phyloP scores from a whole-genome alignment of 75 land plant genomes.

The Adiantum capillusveneris region DNA sequence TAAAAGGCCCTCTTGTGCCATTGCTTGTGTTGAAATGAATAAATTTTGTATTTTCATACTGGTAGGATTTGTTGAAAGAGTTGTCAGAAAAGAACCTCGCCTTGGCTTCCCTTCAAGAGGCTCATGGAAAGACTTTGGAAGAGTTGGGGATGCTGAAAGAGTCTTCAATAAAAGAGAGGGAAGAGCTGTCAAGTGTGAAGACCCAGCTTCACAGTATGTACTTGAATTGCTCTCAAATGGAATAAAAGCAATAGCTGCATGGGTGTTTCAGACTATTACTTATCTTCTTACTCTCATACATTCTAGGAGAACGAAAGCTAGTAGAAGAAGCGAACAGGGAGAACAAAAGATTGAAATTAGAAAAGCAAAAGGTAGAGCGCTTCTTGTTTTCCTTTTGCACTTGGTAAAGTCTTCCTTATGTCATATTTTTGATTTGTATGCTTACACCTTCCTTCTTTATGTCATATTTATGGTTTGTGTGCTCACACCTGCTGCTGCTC shows the following conservation, averaged over 20 bases:
- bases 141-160: conserved; percentile 10
- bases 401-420: no score
- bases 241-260: neutral
- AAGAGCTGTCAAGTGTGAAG: conserved; percentile 2
- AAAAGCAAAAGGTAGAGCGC: conserved; percentile 6
- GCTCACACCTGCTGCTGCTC: no score
- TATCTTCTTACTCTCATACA: neutral
- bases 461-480: no score
- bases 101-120: conserved; percentile 2
- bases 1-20: no score
- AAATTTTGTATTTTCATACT: no score
- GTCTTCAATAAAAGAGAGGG: conserved; percentile 2
- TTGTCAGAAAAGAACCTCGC: conserved; percentile 9
- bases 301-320: conserved; percentile 5
- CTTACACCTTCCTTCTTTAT: no score
- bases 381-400: neutral
- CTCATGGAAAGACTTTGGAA: conserved; percentile 5
- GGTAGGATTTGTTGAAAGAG: conserved; percentile 11
- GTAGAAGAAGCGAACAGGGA: conserved; percentile 3
- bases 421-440: no score
- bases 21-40: no score
- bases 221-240: neutral
- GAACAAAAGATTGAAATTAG: conserved; percentile 3
- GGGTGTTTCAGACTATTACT: neutral
- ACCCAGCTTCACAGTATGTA: conserved; percentile 20